Conservation (phyloP, 2,329 filamentous ascomycete species). For the Cercospora sojina region DNA sequence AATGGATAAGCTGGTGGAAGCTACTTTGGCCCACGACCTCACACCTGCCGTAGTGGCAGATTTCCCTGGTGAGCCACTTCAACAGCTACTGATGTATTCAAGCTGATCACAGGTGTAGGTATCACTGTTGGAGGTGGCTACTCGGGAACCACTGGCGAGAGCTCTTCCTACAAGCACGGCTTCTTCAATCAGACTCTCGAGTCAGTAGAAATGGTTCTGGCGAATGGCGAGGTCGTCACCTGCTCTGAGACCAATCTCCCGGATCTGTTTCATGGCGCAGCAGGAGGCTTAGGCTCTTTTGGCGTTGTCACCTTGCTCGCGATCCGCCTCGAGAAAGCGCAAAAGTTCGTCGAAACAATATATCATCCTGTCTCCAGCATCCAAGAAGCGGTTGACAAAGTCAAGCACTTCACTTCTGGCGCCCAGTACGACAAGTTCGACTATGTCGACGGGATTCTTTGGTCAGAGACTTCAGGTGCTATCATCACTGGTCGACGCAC, state of each 20-base stretch:
- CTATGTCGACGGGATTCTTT: slow-evolving; percentile 54
- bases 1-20: slow-evolving; percentile 63
- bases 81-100: too few species aligned
- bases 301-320: slow-evolving; percentile 62
- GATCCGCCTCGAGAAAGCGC: slow-evolving; percentile 49
- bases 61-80: slow-evolving; percentile 51
- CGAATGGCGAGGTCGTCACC: slow-evolving; percentile 57
- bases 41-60: slow-evolving; percentile 69
- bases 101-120: slow-evolving; percentile 29
- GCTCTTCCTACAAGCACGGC: slow-evolving; percentile 66
- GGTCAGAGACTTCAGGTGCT: slow-evolving; percentile 44
- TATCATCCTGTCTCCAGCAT: slow-evolving; percentile 48
- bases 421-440: slow-evolving; percentile 43
- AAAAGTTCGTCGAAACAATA: slow-evolving; percentile 50
- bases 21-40: slow-evolving; percentile 55
- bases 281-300: slow-evolving; percentile 64
- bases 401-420: slow-evolving; percentile 40
- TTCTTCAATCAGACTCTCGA: slow-evolving; percentile 64
- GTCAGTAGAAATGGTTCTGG: slow-evolving; percentile 64
- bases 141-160: slow-evolving; percentile 66
- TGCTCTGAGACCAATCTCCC: slow-evolving; percentile 55
- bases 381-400: slow-evolving; percentile 44
- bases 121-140: slow-evolving; percentile 70
- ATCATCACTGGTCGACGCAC: slow-evolving; percentile 49
- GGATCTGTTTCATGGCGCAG: slow-evolving; percentile 65